These are phyloP conservation scores for Leishmania arabica DNA, from an alignment of 208 protist genomes.

Conservation along the genomic window DNA sequence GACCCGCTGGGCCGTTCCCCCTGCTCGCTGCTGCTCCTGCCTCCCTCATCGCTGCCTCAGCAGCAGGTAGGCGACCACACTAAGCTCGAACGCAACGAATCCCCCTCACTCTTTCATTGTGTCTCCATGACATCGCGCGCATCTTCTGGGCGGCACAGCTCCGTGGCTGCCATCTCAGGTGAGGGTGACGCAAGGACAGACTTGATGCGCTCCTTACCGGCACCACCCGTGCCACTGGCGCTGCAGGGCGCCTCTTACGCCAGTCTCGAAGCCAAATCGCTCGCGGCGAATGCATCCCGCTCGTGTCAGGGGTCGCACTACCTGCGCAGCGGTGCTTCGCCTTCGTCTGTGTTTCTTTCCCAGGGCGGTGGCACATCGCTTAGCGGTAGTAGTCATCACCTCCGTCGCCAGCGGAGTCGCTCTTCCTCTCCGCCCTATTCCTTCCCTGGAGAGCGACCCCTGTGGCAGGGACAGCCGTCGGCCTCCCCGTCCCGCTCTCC, in stretches of 20 bases:
- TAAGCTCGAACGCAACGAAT: background rate
- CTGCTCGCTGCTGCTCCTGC: background rate
- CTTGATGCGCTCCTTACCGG: background rate
- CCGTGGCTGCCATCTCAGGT: background rate
- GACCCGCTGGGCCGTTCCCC: background rate
- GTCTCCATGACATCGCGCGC: background rate
- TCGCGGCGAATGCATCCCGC: background rate
- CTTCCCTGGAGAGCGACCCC: background rate
- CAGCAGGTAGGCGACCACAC: background rate
- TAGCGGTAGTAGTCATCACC: background rate
- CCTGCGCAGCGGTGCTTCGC: background rate
- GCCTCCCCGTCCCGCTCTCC: background rate
- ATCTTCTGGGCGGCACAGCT: background rate
- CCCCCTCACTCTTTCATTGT: background rate
- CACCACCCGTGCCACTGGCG: background rate
- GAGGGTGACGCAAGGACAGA: background rate
- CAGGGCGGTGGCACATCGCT: background rate
- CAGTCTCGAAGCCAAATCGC: background rate
- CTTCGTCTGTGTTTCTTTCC: slow-evolving; percentile 3
- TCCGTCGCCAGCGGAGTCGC: background rate
- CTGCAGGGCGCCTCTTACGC: background rate
- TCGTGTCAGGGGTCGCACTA: background rate
- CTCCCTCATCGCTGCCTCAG: background rate
- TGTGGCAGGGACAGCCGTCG: background rate
- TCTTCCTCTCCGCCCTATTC: background rate